These are phyloP conservation scores for Gautieria morchelliformis DNA, from an alignment of 768 basidiomycete species.

Conservation along the genomic window DNA sequence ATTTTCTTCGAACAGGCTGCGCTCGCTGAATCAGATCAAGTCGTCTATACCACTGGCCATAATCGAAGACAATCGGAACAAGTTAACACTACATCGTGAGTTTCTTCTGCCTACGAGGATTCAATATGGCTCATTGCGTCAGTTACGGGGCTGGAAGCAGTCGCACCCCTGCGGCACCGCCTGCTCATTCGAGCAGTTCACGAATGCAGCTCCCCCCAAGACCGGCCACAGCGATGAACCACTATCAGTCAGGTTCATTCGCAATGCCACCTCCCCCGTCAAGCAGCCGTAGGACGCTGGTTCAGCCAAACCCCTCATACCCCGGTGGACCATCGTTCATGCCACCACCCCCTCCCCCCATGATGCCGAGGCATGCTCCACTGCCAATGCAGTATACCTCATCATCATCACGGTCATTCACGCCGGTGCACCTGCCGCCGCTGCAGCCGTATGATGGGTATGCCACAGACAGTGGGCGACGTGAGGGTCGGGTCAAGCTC, in stretches of 20 bases:
- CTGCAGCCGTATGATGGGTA: conserved; percentile 4
- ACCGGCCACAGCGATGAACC: conserved; percentile 1
- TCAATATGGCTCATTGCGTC: too few relatives aligned
- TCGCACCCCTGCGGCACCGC: not conserved
- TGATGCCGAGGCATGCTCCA: conserved; percentile 1
- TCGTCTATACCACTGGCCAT: conserved; percentile 3
- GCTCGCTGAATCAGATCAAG: conserved; percentile 4
- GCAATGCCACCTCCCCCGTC: not conserved
- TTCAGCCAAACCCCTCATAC: not conserved
- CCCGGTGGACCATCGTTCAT: not conserved
- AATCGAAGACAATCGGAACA: conserved; percentile 1
- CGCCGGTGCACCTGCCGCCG: conserved; percentile 1
- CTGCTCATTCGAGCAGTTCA: not conserved
- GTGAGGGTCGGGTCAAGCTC: not conserved
- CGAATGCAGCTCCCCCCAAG: not conserved
- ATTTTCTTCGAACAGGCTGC: conserved; percentile 1
- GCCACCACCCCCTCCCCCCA: not conserved
- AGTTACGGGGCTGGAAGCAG: not conserved
- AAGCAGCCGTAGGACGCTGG: not conserved
- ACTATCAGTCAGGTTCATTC: not conserved
- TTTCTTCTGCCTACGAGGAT: too few relatives aligned
- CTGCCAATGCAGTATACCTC: not conserved
- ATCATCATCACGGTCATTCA: not conserved
- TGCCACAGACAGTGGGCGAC: not conserved
- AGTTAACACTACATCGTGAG: not conserved